Evolutionary conservation across 192 early-diverging fungal genomes (phyloP).

Genomic region (Endogone sp.): DNA sequence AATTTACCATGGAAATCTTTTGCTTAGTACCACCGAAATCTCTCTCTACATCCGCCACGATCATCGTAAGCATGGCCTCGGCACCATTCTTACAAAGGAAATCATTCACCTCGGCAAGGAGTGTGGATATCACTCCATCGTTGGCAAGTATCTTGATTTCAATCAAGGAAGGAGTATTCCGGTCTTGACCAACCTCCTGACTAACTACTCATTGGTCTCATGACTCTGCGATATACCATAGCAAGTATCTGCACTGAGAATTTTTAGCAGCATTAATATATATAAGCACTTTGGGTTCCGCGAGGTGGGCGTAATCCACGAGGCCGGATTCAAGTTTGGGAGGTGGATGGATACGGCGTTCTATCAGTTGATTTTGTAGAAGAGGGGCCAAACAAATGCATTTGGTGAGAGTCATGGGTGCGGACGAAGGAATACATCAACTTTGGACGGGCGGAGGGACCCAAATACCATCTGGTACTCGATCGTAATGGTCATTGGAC

Average conservation of each 20-base stretch:
- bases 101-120: slow-evolving; percentile 35
- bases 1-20: neutral
- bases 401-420: too few relatives aligned
- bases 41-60: slow-evolving; percentile 45
- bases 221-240: neutral
- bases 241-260: slow-evolving; percentile 47
- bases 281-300: slow-evolving; percentile 39
- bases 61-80: slow-evolving; percentile 42
- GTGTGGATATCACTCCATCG: slow-evolving; percentile 36
- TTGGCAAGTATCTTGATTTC: slow-evolving; percentile 32
- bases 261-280: slow-evolving; percentile 25
- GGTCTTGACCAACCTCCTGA: neutral
- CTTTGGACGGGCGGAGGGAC: too few relatives aligned
- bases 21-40: slow-evolving; percentile 40
- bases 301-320: slow-evolving; percentile 39
- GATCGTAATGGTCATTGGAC: too few relatives aligned
- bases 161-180: neutral
- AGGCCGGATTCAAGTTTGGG: slow-evolving; percentile 56
- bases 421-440: too few relatives aligned
- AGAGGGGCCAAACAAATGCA: too few relatives aligned
- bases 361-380: slow-evolving; percentile 34
- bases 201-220: too few relatives aligned
- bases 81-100: slow-evolving; percentile 27
- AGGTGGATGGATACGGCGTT: slow-evolving; percentile 48
- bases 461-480: too few relatives aligned